Conservation (phyloP, 164 flowering plant genomes). For the Chimonanthus praecox region DNA sequence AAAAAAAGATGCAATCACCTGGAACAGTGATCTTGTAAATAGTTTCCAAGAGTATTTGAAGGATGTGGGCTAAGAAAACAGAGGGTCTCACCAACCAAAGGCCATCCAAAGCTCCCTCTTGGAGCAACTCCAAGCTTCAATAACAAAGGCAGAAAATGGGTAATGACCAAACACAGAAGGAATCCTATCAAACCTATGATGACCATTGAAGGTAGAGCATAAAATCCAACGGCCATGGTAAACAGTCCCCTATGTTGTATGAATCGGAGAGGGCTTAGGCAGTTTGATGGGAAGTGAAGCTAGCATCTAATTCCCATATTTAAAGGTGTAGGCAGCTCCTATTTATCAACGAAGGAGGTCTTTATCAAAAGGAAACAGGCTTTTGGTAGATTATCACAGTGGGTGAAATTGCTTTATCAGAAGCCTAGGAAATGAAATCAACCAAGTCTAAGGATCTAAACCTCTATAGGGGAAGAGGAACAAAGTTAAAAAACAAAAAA, state of each 20-base stretch:
- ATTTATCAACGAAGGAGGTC: not conserved
- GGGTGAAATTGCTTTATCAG: slow-evolving; percentile 7
- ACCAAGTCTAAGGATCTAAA: slow-evolving; percentile 5
- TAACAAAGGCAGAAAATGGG: slow-evolving; percentile 46
- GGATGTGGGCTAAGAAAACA: slow-evolving; percentile 59
- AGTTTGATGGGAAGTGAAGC: too few relatives aligned
- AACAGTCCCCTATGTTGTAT: not conserved
- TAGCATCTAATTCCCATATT: not conserved
- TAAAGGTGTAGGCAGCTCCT: not conserved
- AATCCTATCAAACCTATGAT: slow-evolving; percentile 20
- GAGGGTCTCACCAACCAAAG: slow-evolving; percentile 64
- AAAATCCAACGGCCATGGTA: slow-evolving; percentile 18
- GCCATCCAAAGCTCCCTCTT: slow-evolving; percentile 73
- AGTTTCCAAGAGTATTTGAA: slow-evolving; percentile 51
- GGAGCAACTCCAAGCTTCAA: slow-evolving; percentile 29
- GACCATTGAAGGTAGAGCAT: slow-evolving; percentile 19
- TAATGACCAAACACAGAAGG: slow-evolving; percentile 27
- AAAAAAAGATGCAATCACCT: slow-evolving; percentile 29
- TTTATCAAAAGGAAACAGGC: slow-evolving; percentile 7
- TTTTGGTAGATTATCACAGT: slow-evolving; percentile 7
- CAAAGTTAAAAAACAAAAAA: too few relatives aligned
- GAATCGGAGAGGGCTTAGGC: too few relatives aligned
- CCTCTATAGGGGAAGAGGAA: not conserved
- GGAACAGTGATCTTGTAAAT: slow-evolving; percentile 52
- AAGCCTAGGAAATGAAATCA: slow-evolving; percentile 13